A percentile compares a stretch with the other conserved stretches of the same genome.
Evolutionary conservation across 805 yeast genomes (phyloP).

Genomic region (Ogataea chonburiensis): DNA sequence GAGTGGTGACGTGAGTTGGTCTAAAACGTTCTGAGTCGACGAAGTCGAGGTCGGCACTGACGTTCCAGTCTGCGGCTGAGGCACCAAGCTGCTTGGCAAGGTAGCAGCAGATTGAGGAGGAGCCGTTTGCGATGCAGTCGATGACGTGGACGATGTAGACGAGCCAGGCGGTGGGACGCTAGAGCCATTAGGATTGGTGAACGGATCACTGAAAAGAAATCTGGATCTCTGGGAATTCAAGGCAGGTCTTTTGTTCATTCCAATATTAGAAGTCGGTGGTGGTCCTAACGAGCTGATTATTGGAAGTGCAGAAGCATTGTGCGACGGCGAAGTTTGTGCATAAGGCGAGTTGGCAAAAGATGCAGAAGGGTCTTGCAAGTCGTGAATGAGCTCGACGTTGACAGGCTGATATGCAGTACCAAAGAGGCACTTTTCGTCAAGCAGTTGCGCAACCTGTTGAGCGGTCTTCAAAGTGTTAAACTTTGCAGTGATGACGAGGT

Average conservation of each 20-base stretch:
- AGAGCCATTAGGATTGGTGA: conserved; percentile 24
- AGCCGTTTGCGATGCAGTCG: conserved; percentile 16
- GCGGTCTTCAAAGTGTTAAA: conserved; percentile 46
- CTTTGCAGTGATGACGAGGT: conserved; percentile 42
- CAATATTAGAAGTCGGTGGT: conserved; percentile 10
- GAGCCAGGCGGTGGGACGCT: conserved; percentile 19
- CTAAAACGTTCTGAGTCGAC: conserved; percentile 19
- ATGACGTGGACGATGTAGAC: conserved; percentile 15
- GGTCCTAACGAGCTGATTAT: conserved; percentile 14
- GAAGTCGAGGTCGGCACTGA: conserved; percentile 37
- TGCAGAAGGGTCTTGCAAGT: conserved; percentile 12
- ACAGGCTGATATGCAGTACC: conserved; percentile 47
- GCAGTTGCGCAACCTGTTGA: conserved; percentile 40
- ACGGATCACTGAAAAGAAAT: conserved; percentile 68
- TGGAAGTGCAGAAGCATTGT: conserved; percentile 17
- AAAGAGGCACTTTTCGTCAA: conserved; percentile 44
- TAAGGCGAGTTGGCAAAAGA: conserved; percentile 19
- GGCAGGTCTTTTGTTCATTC: conserved; percentile 46
- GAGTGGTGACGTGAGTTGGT: conserved; percentile 26
- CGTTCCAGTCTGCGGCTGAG: conserved; percentile 16
- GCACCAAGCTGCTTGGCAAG: conserved; percentile 13
- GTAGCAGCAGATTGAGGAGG: conserved; percentile 15
- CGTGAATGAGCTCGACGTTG: conserved; percentile 43
- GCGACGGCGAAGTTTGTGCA: conserved; percentile 19
- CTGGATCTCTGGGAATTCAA: conserved; percentile 62